These are phyloP conservation scores for Begonia fuchsioides DNA, from an alignment of 306 rosid genomes.

Conservation along the genomic window DNA sequence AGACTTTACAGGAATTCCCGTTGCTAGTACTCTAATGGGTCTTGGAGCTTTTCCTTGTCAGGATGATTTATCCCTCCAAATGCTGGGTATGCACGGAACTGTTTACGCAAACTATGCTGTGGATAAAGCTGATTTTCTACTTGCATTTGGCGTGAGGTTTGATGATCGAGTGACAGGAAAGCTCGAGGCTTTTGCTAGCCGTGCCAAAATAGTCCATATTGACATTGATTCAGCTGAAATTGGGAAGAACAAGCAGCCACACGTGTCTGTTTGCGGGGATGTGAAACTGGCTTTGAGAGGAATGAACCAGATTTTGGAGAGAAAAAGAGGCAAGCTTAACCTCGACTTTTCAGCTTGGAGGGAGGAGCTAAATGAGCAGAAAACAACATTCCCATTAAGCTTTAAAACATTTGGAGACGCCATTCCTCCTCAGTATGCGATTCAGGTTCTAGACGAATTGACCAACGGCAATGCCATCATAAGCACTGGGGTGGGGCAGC, in stretches of 20 bases:
- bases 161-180: conserved; percentile 90
- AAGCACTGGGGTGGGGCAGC: conserved; percentile 93
- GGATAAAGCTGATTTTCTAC: conserved; percentile 60
- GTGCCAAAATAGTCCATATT: conserved; percentile 83
- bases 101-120: conserved; percentile 87
- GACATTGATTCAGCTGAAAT: conserved; percentile 89
- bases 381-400: conserved; percentile 43
- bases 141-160: conserved; percentile 41
- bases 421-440: conserved; percentile 75
- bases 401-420: conserved; percentile 53
- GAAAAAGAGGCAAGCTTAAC: conserved; percentile 12
- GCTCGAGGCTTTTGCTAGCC: conserved; percentile 73
- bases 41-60: conserved; percentile 46
- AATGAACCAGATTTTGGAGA: conserved; percentile 44
- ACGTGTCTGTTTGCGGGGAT: conserved; percentile 56
- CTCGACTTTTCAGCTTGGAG: conserved; percentile 54
- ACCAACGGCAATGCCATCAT: conserved; percentile 66
- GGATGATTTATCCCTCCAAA: conserved; percentile 47
- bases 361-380: conserved; percentile 58
- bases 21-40: conserved; percentile 84
- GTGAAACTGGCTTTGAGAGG: conserved; percentile 57
- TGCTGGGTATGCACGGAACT: conserved; percentile 93
- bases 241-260: conserved; percentile 92
- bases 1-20: conserved; percentile 57
- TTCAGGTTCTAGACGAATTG: conserved; percentile 71